Conservation (phyloP, 352 stramenopile genomes). For the Pythium coloratum region DNA sequence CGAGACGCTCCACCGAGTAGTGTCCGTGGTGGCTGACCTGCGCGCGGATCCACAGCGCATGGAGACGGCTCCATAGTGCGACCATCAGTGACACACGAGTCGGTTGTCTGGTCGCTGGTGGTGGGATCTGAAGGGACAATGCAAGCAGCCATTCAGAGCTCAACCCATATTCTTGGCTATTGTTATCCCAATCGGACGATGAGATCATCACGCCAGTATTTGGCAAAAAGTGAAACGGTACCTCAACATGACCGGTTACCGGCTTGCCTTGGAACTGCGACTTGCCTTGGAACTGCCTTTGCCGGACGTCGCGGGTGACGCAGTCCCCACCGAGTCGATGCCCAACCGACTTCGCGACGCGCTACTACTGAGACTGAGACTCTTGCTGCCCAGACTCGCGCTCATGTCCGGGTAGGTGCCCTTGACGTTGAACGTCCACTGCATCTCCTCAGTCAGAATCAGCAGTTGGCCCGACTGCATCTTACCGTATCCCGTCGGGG, state of each 20-base stretch:
- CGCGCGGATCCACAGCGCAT: not conserved
- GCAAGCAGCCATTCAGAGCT: not conserved
- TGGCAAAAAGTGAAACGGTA: not conserved
- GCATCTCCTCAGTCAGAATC: conserved; percentile 90
- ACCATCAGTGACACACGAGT: not conserved
- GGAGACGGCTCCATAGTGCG: not conserved
- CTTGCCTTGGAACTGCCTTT: not conserved
- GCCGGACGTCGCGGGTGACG: conserved; percentile 10
- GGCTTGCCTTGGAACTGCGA: not conserved
- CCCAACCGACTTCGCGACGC: conserved; percentile 41
- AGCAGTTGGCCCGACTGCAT: conserved; percentile 87
- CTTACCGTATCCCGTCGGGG: conserved; percentile 90
- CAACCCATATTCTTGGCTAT: not conserved
- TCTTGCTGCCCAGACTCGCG: conserved; percentile 40
- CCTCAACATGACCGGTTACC: not conserved
- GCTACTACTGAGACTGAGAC: conserved; percentile 38
- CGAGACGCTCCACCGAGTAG: conserved; percentile 15
- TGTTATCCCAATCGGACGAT: not conserved
- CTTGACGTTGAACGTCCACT: conserved; percentile 93
- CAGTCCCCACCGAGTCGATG: conserved; percentile 28
- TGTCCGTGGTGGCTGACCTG: conserved; percentile 12
- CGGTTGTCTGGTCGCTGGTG: not conserved
- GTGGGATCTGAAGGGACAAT: not conserved
- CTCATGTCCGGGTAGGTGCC: conserved; percentile 77
- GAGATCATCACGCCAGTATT: not conserved